Base-by-base conservation (phyloP, 2,329 filamentous ascomycete species). In the Pyrenophora seminiperda region DNA sequence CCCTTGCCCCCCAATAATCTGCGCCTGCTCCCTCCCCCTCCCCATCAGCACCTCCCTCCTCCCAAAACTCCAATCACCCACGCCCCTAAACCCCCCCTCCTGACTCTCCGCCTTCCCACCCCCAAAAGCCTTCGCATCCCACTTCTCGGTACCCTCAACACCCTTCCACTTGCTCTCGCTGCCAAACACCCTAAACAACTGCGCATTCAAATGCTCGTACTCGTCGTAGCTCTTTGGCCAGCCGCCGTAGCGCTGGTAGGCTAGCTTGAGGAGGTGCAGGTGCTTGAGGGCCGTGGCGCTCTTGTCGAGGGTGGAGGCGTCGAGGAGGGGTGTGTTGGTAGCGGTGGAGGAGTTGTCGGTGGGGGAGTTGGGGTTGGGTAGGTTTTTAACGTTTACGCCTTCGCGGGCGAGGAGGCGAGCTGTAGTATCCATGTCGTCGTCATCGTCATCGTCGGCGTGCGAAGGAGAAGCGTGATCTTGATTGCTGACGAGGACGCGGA, bases 201-300 rank as follows among this genome's bases (percentile, higher is more conserved):
- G 71, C 0, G 72, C 73, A 40, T 77, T 79, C 43, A 82, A 62
- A 4, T 68, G 70, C 61, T 80, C 74, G 55, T 81, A 81, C 59
- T 80, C 77, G 7, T 54, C 65, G 56, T 75, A 77, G 4, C 75
- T 66, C 69, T 81, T 82, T 5, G 77, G 75, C 74, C 75, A 79
- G 15, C 61, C 59, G 7, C 75, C 76, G 6, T 73, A 62, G 38
- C 76, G 73, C 65, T 76, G 75, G 58, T 73, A 77, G 3, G 74
- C 68, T 5, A 74, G 61, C 60, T 75, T 70, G 19, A 71, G 42
- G 4, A 70, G 61, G 61, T 70, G 64, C 5, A 78, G 43, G 37
- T 77, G 75, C 17, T 65, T 62, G 46, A 72, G 67, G 10, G 64
- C 66, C 5, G 64, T 53, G 1, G 54, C 54, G 7, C 61, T 53